Percentiles rank a stretch among this genome's conserved stretches.
Evolutionary conservation across 1,284 basidiomycete species (phyloP).

Genomic region (Cutaneotrichosporon arboriforme): DNA sequence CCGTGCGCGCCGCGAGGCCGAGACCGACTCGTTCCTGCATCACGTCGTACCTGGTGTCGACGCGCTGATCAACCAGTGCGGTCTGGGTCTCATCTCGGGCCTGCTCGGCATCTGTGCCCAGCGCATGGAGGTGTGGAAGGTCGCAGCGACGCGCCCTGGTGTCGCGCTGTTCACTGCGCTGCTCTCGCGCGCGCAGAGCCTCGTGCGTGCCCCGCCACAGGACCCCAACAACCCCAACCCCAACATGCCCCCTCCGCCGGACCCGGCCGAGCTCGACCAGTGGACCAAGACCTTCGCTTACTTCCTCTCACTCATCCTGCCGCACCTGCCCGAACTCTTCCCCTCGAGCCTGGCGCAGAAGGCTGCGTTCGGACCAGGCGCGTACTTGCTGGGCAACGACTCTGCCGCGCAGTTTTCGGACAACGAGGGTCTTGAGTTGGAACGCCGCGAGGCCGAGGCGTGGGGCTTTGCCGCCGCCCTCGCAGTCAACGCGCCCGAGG

Average conservation of each 20-base stretch:
- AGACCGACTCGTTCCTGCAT: constrained; percentile 82
- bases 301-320: constrained; percentile 70
- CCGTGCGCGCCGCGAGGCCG: constrained; percentile 69
- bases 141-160: constrained; percentile 74
- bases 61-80: constrained; percentile 66
- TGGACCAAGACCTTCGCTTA: constrained; percentile 84
- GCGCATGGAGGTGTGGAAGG: constrained; percentile 65
- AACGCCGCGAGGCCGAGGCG: constrained; percentile 47
- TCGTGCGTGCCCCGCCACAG: constrained; percentile 61
- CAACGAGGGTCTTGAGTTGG: constrained; percentile 59
- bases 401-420: constrained; percentile 55
- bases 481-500: constrained; percentile 74
- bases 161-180: constrained; percentile 87
- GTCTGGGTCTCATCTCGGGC: constrained; percentile 77
- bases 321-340: constrained; percentile 74
- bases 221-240: constrained; percentile 48
- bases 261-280: constrained; percentile 70
- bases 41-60: constrained; percentile 82
- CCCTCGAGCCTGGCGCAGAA: constrained; percentile 72
- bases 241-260: constrained; percentile 52
- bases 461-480: constrained; percentile 59
- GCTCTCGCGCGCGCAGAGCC: constrained; percentile 81
- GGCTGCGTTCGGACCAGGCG: constrained; percentile 53
- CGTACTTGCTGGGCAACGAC: constrained; percentile 44
- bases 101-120: constrained; percentile 79